A percentile compares a stretch with the other conserved stretches of the same genome.
These are phyloP conservation scores for Epithele typhae DNA, from an alignment of 768 basidiomycete species.

Conservation along the genomic window DNA sequence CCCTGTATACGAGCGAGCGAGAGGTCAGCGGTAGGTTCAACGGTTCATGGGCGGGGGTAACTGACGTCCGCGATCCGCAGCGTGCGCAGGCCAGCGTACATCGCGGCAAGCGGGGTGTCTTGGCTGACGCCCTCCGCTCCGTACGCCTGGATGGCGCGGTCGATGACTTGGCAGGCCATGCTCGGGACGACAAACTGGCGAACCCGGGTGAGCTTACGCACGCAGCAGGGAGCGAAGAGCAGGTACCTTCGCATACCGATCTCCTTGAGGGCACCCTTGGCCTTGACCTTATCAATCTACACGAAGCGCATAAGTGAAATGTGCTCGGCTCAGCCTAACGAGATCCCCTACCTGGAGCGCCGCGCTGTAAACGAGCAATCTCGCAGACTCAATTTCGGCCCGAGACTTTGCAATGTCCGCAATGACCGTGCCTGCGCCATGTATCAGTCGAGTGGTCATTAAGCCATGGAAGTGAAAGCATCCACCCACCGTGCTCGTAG, in stretches of 20 bases:
- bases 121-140: slow-evolving; percentile 96
- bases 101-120: slow-evolving; percentile 75
- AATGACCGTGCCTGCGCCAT: slow-evolving; percentile 75
- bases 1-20: slow-evolving; percentile 41
- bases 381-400: slow-evolving; percentile 86
- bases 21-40: not conserved
- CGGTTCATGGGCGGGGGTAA: slow-evolving; percentile 7
- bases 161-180: slow-evolving; percentile 85
- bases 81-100: slow-evolving; percentile 80
- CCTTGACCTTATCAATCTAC: slow-evolving; percentile 84
- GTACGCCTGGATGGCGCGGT: slow-evolving; percentile 93
- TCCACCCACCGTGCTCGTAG: slow-evolving; percentile 74
- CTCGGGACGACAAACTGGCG: slow-evolving; percentile 86
- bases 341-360: slow-evolving; percentile 61
- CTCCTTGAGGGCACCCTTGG: slow-evolving; percentile 95
- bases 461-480: not conserved
- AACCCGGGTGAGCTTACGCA: not conserved
- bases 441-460: too few species aligned
- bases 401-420: slow-evolving; percentile 89
- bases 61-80: slow-evolving; percentile 83
- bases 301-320: not conserved
- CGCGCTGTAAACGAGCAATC: slow-evolving; percentile 88
- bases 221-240: slow-evolving; percentile 1
- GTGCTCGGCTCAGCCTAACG: too few species aligned
- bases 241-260: slow-evolving; percentile 94